Percentiles rank a stretch among this genome's conserved stretches.
Conservation (phyloP, 495 filamentous ascomycete species). For the Platismatia glauca region DNA sequence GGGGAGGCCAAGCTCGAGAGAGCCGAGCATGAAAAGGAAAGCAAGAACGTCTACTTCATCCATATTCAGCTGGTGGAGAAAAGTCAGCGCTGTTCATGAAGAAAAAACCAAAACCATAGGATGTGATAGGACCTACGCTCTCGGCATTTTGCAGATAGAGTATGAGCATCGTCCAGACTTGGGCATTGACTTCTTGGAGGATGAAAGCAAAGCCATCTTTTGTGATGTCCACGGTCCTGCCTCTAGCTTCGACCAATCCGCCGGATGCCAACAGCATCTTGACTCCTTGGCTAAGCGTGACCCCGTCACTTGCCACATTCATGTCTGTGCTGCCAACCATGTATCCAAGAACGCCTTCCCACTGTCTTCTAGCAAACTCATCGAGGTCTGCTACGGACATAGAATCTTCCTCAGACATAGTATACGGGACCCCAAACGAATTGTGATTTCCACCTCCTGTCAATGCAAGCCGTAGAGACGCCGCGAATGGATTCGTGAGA, state of each 20-base stretch:
- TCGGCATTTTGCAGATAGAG: slow-evolving; percentile 87
- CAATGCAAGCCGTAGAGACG: slow-evolving; percentile 70
- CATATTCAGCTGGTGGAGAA: slow-evolving; percentile 49
- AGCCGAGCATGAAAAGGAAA: slow-evolving; percentile 93
- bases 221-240: slow-evolving; percentile 61
- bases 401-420: slow-evolving; percentile 44
- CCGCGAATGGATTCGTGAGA: slow-evolving; percentile 65
- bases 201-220: slow-evolving; percentile 89
- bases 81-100: slow-evolving; percentile 15
- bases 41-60: slow-evolving; percentile 87
- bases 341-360: slow-evolving; percentile 92
- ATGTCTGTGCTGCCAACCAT: slow-evolving; percentile 68
- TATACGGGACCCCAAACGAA: slow-evolving; percentile 80
- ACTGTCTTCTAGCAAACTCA: slow-evolving; percentile 74
- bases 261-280: slow-evolving; percentile 72
- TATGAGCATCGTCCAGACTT: slow-evolving; percentile 91
- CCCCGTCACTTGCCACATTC: slow-evolving; percentile 39
- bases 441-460: slow-evolving; percentile 77
- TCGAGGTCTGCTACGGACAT: slow-evolving; percentile 69
- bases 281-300: slow-evolving; percentile 65
- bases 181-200: slow-evolving; percentile 87
- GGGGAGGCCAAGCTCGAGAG: slow-evolving; percentile 78
- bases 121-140: slow-evolving; percentile 29
- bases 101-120: not conserved
- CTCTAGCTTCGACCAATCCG: slow-evolving; percentile 62